Base-by-base conservation (phyloP, 2,329 filamentous ascomycete species). In the Fusarium pseudonygamai region DNA sequence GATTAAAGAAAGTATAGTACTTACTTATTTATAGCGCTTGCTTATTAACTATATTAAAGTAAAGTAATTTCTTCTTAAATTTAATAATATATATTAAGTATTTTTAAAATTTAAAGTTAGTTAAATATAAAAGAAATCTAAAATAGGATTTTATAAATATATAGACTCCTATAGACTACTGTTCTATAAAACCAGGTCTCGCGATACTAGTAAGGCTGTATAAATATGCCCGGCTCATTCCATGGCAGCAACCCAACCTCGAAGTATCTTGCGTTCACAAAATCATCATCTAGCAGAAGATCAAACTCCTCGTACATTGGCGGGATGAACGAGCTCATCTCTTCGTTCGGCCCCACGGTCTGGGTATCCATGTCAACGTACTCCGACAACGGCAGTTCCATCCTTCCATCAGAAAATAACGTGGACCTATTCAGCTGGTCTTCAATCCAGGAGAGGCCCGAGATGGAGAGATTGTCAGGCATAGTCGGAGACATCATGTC, bases 311-410 rank as follows among this genome's bases (percentile, higher is more conserved):
- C 24, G 6, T 47, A n/a, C 20, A 7, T 3, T 3, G 45, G 58
- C 0, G 55, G 10, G 3, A 47, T 26, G 11, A 18, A 28, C 2
- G 45, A 63, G 8, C 7, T 12, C 7, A 40, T 6, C 6, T 37
- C n/a, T 1, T 61, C 15, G 1, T 6, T 1, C 12, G 13, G 22
- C 0, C 24, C 14, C 14, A 26, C 5, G 3, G 14, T 14, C 4
- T 32, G 49, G 4, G 15, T 3, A 28, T 42, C 20, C 43, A 61
- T 15, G 6, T 22, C 20, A 10, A 36, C 32, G 3, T 42, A n/a
- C 4, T 28, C n/a, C 3, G 10, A 13, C 20, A 49, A 11, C 3
- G 16, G 2, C 12, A 24, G 11, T 7, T 64, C 22, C 11, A 26
- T 40, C 9, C 18, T 22, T 10, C 7, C 28, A 5, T 37, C 34